Base-by-base conservation (phyloP, 2,329 filamentous ascomycete genomes). In the Colletotrichum cordylinicola region DNA sequence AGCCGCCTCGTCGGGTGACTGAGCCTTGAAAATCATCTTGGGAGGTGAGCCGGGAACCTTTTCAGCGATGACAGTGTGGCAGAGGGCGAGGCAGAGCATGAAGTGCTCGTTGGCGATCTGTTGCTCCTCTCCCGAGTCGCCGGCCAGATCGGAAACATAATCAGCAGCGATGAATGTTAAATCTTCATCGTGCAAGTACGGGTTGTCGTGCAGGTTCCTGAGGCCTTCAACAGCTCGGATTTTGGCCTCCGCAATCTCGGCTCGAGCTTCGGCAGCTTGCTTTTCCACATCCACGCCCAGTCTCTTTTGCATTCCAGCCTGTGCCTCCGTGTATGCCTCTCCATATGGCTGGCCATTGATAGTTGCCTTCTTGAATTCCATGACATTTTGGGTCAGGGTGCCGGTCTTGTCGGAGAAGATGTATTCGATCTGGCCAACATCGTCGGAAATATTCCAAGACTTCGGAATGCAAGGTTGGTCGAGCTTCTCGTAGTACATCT, bases 351-450 rank as follows among this genome's bases (percentile, higher is more conserved):
- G 91, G n/a, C 96, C 96, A 81, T 98, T 98, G 85, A 99, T 93
- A 1, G 96, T 98, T 71, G 94, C 96, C 85, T 99, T 99, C 85
- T 98, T 99, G 91, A 98, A 99, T 84, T 99, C 98, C 97, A 98
- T 98, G 69, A 98, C 94, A 83, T 98, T 98, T 81, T 98, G 95
- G 0, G 95, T 98, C 78, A 98, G 86, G 4, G 95, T 98, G 74
- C 95, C 95, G 0, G 95, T 98, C 86, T 98, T 98, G 88, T 98
- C 95, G 1, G 95, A 98, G 85, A 99, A 99, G 79, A 99, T 98
- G 87, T 98, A 99, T 85, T 98, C 97, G 77, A 99, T 98, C 85
- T 99, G 97, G 15, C 97, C 97, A 62, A 99, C 90, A 81, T 99
- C 98, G 82, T 99, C 97, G 1, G 96, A 98, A 67, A 99, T 98